phyloP scores from a whole-genome alignment of 148 eudicot species.

The Limonium bicolor region DNA sequence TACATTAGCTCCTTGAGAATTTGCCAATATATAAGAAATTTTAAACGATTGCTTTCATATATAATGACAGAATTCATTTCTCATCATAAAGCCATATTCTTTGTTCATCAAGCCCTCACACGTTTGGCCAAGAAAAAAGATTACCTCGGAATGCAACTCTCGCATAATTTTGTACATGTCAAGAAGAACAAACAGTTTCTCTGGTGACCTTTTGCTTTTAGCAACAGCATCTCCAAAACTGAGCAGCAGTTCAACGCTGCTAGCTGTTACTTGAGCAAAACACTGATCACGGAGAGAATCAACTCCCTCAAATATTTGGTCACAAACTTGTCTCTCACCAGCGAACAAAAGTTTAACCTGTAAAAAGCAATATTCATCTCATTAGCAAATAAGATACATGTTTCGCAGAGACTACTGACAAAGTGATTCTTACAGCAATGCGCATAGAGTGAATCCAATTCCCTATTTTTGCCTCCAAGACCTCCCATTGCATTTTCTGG shows the following conservation, averaged over 20 bases:
- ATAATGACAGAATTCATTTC: too few species aligned
- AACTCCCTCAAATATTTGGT: conserved; percentile 88
- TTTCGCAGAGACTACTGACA: conserved; percentile 1
- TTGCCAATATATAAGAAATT: too few species aligned
- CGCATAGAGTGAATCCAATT: conserved; percentile 99
- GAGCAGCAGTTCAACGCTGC: conserved; percentile 81
- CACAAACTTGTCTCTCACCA: conserved; percentile 88
- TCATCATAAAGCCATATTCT: too few species aligned
- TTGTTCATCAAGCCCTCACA: too few species aligned
- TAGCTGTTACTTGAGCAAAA: conserved; percentile 85
- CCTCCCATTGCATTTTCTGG: conserved; percentile 99
- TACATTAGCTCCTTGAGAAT: too few species aligned
- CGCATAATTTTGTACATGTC: conserved; percentile 99
- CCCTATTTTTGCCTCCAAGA: conserved; percentile 94
- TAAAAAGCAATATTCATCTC: conserved; percentile 2
- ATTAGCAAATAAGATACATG: neutral
- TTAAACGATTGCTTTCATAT: too few species aligned
- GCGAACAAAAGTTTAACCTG: conserved; percentile 97
- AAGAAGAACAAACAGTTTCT: conserved; percentile 87
- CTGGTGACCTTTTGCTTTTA: conserved; percentile 97
- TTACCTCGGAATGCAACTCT: conserved; percentile 90
- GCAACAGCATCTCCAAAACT: conserved; percentile 99
- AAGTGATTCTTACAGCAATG: conserved; percentile 60
- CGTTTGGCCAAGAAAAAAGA: neutral
- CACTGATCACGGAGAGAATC: conserved; percentile 78